These are phyloP conservation scores for Flaveria trinervia DNA, from an alignment of 129 eudicot species.

Conservation along the genomic window DNA sequence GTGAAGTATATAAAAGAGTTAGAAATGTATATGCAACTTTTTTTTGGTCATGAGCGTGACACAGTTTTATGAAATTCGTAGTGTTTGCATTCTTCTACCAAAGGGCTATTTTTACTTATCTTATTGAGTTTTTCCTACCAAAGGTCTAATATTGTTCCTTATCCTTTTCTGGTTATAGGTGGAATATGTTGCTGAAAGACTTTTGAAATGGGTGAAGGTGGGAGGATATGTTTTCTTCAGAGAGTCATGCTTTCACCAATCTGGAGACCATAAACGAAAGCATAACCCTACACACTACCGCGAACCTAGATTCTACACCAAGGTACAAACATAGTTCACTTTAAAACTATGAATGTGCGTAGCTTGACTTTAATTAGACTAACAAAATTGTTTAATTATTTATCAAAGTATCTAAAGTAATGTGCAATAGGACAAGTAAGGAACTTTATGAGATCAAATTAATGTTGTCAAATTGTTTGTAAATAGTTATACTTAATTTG, in stretches of 20 bases:
- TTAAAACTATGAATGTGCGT: background rate
- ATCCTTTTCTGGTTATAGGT: slow-evolving; percentile 49
- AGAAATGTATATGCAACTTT: background rate
- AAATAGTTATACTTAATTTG: background rate
- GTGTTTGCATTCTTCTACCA: background rate
- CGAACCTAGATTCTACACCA: slow-evolving; percentile 88
- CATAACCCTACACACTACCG: slow-evolving; percentile 88
- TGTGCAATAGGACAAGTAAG: background rate
- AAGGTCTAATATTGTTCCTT: slow-evolving; percentile 8
- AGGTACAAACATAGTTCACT: slow-evolving; percentile 46
- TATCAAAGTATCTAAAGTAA: slow-evolving; percentile 12
- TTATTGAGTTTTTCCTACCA: background rate
- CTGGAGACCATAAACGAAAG: slow-evolving; percentile 84
- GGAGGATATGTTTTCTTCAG: slow-evolving; percentile 91
- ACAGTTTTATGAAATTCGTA: too few species aligned
- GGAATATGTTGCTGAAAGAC: slow-evolving; percentile 57
- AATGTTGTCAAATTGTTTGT: background rate
- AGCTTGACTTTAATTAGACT: background rate
- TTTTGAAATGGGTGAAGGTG: slow-evolving; percentile 86
- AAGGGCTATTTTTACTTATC: background rate
- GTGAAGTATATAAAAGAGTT: background rate
- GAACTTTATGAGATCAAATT: background rate
- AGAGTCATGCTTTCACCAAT: slow-evolving; percentile 92
- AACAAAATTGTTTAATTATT: background rate
- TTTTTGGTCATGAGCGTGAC: too few species aligned